Base-by-base conservation (phyloP, 2,329 filamentous ascomycete genomes). In the Chaetomiaceae sp. region DNA sequence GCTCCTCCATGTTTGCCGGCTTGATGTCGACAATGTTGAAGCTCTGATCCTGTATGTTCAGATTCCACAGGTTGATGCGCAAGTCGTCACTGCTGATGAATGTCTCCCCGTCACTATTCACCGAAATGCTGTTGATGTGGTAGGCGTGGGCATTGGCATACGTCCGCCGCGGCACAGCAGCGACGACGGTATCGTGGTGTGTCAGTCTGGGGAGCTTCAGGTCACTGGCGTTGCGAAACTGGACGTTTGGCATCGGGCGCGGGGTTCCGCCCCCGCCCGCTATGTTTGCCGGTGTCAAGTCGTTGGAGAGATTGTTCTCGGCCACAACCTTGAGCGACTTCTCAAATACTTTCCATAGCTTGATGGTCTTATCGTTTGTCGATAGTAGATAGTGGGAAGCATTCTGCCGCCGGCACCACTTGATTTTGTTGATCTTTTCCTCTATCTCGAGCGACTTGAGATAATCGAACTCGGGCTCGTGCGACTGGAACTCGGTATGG, bases 371-470 rank as follows among this genome's bases (percentile, higher is more conserved):
- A 78, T 99, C 94, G 70, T 99, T 99, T 64, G 94, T 99, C 38
- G 94, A 97, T 53, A 99, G 83, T 48, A 99, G 84, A 72, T 96
- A 99, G 75, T 99, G 94, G 51, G 94, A 97, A 57, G 92, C 89
- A 78, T 99, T 99, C 74, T 97, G 92, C 73, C 94, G 86, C 68
- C 88, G 86, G 73, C 94, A 99, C 94, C 94, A 99, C 74, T 97
- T 99, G 76, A 99, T 99, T 80, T 99, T 99, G 81, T 99, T 99
- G 81, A 99, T 99, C 78, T 99, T 99, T 75, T 99, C 94, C 80
- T 99, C 94, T 68, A 99, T 99, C 74, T 99, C 94, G 64, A 99
- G 81, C 30, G 94, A 99, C 75, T 99, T 99, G 61, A 99, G 83
- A 71, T 99, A 99, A 73, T 99, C 94, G 73, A 99, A 99, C 73